Conservation (phyloP, 2,329 filamentous ascomycete species). For the Lasiodiplodia hormozganensis region DNA sequence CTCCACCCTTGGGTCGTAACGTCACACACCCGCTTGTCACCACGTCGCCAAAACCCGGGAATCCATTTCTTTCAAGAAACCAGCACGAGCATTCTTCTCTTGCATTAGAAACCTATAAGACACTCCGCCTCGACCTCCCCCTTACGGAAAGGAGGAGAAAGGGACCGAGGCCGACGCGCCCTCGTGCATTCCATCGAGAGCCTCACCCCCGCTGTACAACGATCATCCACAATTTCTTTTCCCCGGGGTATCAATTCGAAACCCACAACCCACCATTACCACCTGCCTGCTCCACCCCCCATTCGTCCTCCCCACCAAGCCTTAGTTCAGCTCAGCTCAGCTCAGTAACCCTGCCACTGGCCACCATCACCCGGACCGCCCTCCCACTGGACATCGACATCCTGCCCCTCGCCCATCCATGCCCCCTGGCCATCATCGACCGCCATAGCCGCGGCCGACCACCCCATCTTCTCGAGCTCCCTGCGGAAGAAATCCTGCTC, state of each 20-base stretch:
- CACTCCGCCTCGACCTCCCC: background rate
- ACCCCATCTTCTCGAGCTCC: constrained; percentile 59
- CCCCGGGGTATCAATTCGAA: background rate
- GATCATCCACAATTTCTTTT: background rate
- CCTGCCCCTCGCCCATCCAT: constrained; percentile 25
- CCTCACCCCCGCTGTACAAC: too few relatives aligned
- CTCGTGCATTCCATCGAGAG: background rate
- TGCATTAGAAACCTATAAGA: background rate
- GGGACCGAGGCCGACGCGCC: background rate
- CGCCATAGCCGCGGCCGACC: constrained; percentile 36
- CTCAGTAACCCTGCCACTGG: constrained; percentile 27
- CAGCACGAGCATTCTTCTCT: constrained; percentile 1
- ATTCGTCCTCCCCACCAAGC: background rate
- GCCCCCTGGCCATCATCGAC: background rate
- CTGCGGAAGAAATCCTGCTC: constrained; percentile 57
- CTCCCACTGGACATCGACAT: constrained; percentile 16
- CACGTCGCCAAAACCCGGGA: background rate
- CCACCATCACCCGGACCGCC: background rate
- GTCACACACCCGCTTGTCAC: background rate
- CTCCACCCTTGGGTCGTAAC: constrained; percentile 3
- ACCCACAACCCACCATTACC: background rate
- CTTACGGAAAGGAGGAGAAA: background rate
- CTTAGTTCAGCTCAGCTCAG: background rate
- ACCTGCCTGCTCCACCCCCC: too few relatives aligned
- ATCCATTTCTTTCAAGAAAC: background rate